Evolutionary conservation across 2,329 filamentous ascomycete genomes (phyloP), one percentile per base, ranked within the genome.

Genomic region (Amphichorda felina): DNA sequence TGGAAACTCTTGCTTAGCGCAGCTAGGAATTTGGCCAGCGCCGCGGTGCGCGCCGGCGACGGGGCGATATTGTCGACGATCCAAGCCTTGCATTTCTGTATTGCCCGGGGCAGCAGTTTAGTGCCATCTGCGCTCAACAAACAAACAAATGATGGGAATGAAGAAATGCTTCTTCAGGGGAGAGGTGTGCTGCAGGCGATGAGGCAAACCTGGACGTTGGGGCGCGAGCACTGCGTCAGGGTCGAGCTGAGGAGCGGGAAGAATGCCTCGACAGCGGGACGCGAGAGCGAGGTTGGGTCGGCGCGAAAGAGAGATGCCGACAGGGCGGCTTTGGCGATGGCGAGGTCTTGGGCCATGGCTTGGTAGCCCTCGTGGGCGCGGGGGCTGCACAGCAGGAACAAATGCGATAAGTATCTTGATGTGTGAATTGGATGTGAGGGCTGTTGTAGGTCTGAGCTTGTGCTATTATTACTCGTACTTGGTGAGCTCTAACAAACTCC

Each of bases 71-170:
- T 74, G 48, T 71, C 70, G 52, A 87, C 60, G 50, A 89, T 79
- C 85, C 85, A 94, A 60, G 73, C 68, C 72, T 88, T 94, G 72
- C 83, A 88, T 68, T 75, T 82, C 87, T 94, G 74, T 39, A n/a
- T 16, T 19, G 25, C n/a, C 7, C 14, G 14, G 35, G 24, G 14
- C 18, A 32, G 17, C 21, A 29, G 22, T 40, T 45, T 40, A 41
- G 37, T 27, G 30, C 16, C 16, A 33, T 34, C 30, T 34, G 36
- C 30, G 14, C 24, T 13, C n/a, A 15, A 28, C 7, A 15, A 28
- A 28, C 26, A 13, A n/a, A 30, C n/a, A 4, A 14, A 9, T 8
- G 7, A 26, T 17, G 42, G 45, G 40, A 45, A 41, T 49, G 46
- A 47, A 39, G 48, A 49, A 49, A 29, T n/a, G 27, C 15, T 14